A percentile compares a stretch with the other conserved stretches of the same genome.
These are phyloP conservation scores for Phialemoniopsis sp. DNA, from an alignment of 2,329 filamentous ascomycete genomes.

Conservation along the genomic window DNA sequence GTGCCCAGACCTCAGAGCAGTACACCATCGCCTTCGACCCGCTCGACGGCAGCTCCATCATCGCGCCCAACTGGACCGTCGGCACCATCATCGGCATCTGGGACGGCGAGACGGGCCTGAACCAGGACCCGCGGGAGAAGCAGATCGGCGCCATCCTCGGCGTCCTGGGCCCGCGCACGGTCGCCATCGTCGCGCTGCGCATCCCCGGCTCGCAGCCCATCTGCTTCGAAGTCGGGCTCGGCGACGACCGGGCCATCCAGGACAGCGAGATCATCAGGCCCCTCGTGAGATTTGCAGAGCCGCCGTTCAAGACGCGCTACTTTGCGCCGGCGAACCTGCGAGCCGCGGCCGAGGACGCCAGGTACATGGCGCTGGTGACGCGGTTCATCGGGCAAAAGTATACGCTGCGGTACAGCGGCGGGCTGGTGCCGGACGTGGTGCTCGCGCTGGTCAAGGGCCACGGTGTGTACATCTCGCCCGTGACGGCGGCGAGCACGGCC, in stretches of 20 bases:
- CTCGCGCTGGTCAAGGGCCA: constrained; percentile 58
- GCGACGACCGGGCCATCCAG: constrained; percentile 11
- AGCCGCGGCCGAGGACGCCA: constrained; percentile 43
- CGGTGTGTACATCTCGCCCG: constrained; percentile 56
- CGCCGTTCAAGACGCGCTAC: constrained; percentile 46
- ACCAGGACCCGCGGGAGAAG: constrained; percentile 26
- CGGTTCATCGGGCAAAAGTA: constrained; percentile 48
- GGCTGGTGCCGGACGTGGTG: constrained; percentile 56
- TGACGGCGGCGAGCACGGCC: constrained; percentile 43
- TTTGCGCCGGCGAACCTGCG: constrained; percentile 61
- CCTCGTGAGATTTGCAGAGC: constrained; percentile 27
- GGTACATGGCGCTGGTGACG: constrained; percentile 45
- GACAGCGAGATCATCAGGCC: constrained; percentile 29
- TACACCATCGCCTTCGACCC: constrained; percentile 62
- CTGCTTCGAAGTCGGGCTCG: constrained; percentile 50
- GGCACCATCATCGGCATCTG: constrained; percentile 59
- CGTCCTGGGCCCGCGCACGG: constrained; percentile 51
- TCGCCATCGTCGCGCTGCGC: constrained; percentile 50
- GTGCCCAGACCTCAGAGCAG: constrained; percentile 22
- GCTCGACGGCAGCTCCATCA: constrained; percentile 59
- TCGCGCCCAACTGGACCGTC: constrained; percentile 53
- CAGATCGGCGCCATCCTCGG: constrained; percentile 48
- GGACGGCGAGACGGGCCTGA: constrained; percentile 42
- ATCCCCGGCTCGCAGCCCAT: constrained; percentile 28
- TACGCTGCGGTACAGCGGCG: constrained; percentile 57